phyloP scores from a whole-genome alignment of 208 protist genomes.

The Leishmania arabica region DNA sequence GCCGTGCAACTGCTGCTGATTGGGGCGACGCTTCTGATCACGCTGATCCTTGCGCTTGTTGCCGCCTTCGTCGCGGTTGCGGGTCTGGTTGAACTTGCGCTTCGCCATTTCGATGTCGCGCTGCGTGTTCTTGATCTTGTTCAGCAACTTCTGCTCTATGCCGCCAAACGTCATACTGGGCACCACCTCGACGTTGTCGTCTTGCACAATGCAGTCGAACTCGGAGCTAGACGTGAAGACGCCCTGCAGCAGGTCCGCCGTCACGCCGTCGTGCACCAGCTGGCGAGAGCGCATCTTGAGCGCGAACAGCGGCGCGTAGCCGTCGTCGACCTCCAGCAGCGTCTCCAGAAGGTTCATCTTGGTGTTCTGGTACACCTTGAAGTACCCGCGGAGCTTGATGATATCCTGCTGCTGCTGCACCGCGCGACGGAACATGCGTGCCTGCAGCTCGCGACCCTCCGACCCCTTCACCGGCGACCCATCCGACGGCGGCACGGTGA shows the following conservation, averaged over 20 bases:
- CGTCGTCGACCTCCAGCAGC: conserved; percentile 83
- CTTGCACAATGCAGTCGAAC: conserved; percentile 82
- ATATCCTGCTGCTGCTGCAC: conserved; percentile 91
- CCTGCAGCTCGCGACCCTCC: conserved; percentile 88
- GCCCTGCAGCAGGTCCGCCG: conserved; percentile 77
- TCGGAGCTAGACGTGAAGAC: conserved; percentile 70
- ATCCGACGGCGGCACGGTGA: conserved; percentile 65
- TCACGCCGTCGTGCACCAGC: conserved; percentile 86
- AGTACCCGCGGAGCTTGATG: conserved; percentile 88
- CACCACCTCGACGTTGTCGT: conserved; percentile 86
- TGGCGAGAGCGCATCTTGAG: conserved; percentile 85
- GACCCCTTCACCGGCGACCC: conserved; percentile 68
- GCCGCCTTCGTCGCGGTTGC: conserved; percentile 33
- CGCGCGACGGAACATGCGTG: conserved; percentile 86
- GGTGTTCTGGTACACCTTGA: conserved; percentile 90
- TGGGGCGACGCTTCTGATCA: conserved; percentile 35
- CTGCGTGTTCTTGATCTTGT: conserved; percentile 72
- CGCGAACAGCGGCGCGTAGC: conserved; percentile 78
- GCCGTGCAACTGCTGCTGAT: conserved; percentile 18
- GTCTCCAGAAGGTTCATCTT: conserved; percentile 81
- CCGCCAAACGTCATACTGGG: conserved; percentile 70
- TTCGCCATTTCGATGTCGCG: conserved; percentile 46
- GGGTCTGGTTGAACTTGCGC: conserved; percentile 48
- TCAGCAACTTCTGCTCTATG: conserved; percentile 73
- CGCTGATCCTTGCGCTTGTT: conserved; percentile 34